Conservation (phyloP, 352 stramenopile genomes). For the Pythium rhizo-oryzae region DNA sequence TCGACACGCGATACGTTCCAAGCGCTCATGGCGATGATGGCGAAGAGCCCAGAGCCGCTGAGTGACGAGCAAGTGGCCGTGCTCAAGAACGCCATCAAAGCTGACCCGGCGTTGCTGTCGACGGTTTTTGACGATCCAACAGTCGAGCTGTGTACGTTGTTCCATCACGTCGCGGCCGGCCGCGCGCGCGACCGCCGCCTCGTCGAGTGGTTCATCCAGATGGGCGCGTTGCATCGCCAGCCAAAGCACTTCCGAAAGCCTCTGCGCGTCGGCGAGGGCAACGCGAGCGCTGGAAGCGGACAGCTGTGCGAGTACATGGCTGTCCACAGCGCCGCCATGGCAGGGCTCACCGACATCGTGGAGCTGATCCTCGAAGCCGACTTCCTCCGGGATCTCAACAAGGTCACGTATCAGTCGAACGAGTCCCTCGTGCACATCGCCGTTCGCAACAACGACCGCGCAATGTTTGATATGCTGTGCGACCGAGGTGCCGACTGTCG, state of each 20-base stretch:
- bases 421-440: slow-evolving; percentile 6
- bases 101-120: too few relatives aligned
- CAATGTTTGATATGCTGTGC: slow-evolving; percentile 1
- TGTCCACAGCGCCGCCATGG: neutral
- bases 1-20: slow-evolving; percentile 1
- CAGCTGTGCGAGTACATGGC: too few relatives aligned
- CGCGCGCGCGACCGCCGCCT: slow-evolving; percentile 30
- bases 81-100: too few relatives aligned
- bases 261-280: too few relatives aligned
- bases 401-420: slow-evolving; percentile 4
- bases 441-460: neutral
- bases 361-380: neutral
- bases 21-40: slow-evolving; percentile 5
- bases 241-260: slow-evolving; percentile 13
- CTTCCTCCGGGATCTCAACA: neutral
- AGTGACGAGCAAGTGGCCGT: neutral
- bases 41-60: neutral
- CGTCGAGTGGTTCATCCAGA: slow-evolving; percentile 46
- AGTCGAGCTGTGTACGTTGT: slow-evolving; percentile 7
- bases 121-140: neutral
- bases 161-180: slow-evolving; percentile 38
- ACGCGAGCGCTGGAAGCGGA: too few relatives aligned
- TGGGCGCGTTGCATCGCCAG: slow-evolving; percentile 21
- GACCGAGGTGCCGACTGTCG: neutral
- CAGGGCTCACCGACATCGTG: neutral